Evolutionary conservation across 1,139 yeast genomes (phyloP), one percentile per base, ranked within the genome.

Genomic region (Kodamaea ohmeri): DNA sequence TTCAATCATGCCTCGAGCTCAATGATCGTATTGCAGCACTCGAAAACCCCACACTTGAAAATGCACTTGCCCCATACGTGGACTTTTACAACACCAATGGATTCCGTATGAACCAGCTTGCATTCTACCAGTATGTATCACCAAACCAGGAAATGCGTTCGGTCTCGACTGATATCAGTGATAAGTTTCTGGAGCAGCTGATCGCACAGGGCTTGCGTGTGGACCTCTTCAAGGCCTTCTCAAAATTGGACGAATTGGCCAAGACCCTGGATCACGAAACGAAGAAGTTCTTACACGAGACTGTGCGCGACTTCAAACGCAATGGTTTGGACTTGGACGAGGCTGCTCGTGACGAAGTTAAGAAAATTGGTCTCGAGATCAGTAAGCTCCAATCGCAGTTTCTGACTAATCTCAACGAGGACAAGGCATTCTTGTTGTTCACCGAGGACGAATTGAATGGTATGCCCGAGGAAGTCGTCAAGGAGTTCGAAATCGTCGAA

Each of bases 111-210:
- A 71, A 69, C 47, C 81, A 74, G 47, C 54, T 83, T 48, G 65
- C 80, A 4, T 85, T 86, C 54, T 80, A 77, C 52, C 86, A 79
- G 57, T 78, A 81, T 48, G 90, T 86, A 13, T 80, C 90, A 2
- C 52, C 78, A 9, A 69, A 74, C 46, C 76, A 80, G 50, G 76
- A 61, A 9, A 55, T 84, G 25, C 74, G 95, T 51, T 87, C 83
- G 46, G 88, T 89, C 2, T 78, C 90, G 2, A 72, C 73, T 31
- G 67, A 75, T 45, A 83, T 86, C 1, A 83, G 80, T 45, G 76
- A 79, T 53, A 52, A 67, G 40, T 57, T 83, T 31, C 71, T 76
- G 37, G 73, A 78, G 33, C 76, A 67, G 48, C 61, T 71, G 9
- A 81, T 85, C 50, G 94, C 83, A 48, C 72, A 83, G 21, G 71